These are phyloP conservation scores for Grigorovia transvaalensis DNA, from an alignment of 805 yeast species.

Conservation along the genomic window DNA sequence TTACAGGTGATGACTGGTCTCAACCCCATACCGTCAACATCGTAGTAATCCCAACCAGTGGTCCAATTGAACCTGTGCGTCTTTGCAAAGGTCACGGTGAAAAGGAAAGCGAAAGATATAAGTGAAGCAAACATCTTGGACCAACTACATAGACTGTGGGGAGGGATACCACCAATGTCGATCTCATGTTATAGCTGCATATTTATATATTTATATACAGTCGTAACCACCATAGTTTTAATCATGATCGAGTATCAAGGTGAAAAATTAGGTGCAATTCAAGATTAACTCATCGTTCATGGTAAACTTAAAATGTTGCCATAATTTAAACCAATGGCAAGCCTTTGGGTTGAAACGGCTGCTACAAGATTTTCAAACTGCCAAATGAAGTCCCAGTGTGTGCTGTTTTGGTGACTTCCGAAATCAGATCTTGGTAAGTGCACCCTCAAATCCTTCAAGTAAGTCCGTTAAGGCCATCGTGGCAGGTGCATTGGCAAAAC, in stretches of 20 bases:
- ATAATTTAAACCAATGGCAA: not conserved
- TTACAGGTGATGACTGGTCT: slow-evolving; percentile 37
- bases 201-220: too few species aligned
- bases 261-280: not conserved
- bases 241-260: too few species aligned
- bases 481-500: too few species aligned
- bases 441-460: not conserved
- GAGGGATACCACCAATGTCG: too few species aligned
- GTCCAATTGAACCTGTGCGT: slow-evolving; percentile 59
- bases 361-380: not conserved
- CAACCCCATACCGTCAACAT: slow-evolving; percentile 32
- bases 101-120: not conserved
- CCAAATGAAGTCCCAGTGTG: too few species aligned
- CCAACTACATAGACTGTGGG: too few species aligned
- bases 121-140: not conserved
- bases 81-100: slow-evolving; percentile 8
- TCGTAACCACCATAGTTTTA: too few species aligned
- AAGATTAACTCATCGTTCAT: not conserved
- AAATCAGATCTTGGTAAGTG: not conserved
- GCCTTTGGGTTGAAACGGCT: not conserved
- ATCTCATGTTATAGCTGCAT: too few species aligned
- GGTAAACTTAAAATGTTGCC: not conserved
- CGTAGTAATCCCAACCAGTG: slow-evolving; percentile 44
- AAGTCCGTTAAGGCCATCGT: not conserved
- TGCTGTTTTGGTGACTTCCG: too few species aligned